These are phyloP conservation scores for Mycena polygramma DNA, from an alignment of 768 basidiomycete species.

Conservation along the genomic window DNA sequence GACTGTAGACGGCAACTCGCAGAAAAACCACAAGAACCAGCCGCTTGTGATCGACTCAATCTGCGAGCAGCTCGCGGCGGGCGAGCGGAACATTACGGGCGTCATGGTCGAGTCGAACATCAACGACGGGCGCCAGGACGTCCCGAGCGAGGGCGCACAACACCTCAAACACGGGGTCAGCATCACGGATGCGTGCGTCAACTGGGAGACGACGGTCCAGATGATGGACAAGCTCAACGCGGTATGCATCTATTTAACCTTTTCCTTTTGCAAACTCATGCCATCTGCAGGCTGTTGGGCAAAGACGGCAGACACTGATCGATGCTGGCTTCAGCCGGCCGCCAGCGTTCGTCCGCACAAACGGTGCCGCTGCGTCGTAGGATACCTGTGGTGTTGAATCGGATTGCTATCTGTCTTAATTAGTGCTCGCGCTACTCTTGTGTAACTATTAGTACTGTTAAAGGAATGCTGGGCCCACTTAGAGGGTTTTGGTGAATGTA, in stretches of 20 bases:
- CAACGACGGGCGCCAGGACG: conserved; percentile 91
- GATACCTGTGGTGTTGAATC: not conserved
- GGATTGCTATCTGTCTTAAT: conserved; percentile 2
- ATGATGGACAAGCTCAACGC: conserved; percentile 83
- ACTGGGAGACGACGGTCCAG: conserved; percentile 82
- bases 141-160: conserved; percentile 77
- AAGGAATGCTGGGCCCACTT: no score
- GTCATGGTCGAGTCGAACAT: conserved; percentile 99
- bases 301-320: conserved; percentile 58
- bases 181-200: conserved; percentile 94
- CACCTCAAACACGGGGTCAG: conserved; percentile 84
- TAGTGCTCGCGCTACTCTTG: not conserved
- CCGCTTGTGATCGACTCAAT: conserved; percentile 82
- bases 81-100: conserved; percentile 83
- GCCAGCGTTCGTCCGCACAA: conserved; percentile 36
- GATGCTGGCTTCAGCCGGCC: conserved; percentile 52
- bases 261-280: conserved; percentile 10
- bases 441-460: not conserved
- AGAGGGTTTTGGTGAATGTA: no score
- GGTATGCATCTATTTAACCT: conserved; percentile 41
- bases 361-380: not conserved
- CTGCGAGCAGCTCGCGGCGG: conserved; percentile 79
- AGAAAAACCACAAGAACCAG: conserved; percentile 95
- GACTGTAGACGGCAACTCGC: conserved; percentile 88
- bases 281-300: conserved; percentile 56